Evolutionary conservation across 768 basidiomycete genomes (phyloP).

Genomic region (Mycena epipterygia): DNA sequence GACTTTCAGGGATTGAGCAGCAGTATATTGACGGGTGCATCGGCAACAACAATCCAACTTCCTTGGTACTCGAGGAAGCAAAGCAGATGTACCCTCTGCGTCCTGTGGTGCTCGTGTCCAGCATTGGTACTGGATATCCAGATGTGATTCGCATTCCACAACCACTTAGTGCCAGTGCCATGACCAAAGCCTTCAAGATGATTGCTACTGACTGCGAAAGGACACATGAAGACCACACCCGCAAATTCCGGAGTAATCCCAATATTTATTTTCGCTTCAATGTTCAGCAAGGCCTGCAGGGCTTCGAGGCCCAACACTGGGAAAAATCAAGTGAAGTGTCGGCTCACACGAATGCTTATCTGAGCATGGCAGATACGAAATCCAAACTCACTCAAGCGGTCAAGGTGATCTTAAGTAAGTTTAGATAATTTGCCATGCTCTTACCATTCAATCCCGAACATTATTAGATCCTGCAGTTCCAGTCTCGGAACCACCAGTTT

Average conservation of each 20-base stretch:
- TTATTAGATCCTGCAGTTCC: not conserved
- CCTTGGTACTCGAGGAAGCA: not conserved
- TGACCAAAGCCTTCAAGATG: too few relatives aligned
- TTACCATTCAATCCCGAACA: not conserved
- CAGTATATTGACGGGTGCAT: not conserved
- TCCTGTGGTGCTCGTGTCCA: not conserved
- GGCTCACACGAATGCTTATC: not conserved
- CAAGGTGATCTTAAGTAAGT: not conserved
- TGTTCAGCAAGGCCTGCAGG: not conserved
- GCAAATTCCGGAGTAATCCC: not conserved
- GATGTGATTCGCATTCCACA: not conserved
- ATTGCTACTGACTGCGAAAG: not conserved
- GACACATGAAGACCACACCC: not conserved
- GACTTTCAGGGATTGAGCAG: too few relatives aligned
- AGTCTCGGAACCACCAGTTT: not conserved
- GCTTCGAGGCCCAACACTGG: not conserved
- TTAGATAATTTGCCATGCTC: too few relatives aligned
- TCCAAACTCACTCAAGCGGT: not conserved
- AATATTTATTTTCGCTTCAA: not conserved
- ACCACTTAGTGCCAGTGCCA: not conserved
- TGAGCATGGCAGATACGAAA: not conserved
- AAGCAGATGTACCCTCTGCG: not conserved
- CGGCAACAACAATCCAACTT: not conserved
- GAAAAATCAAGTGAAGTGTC: not conserved
- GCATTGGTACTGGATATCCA: not conserved